Base-by-base conservation (phyloP, 2,329 filamentous ascomycete species). In the Endoconidiophora polonica region DNA sequence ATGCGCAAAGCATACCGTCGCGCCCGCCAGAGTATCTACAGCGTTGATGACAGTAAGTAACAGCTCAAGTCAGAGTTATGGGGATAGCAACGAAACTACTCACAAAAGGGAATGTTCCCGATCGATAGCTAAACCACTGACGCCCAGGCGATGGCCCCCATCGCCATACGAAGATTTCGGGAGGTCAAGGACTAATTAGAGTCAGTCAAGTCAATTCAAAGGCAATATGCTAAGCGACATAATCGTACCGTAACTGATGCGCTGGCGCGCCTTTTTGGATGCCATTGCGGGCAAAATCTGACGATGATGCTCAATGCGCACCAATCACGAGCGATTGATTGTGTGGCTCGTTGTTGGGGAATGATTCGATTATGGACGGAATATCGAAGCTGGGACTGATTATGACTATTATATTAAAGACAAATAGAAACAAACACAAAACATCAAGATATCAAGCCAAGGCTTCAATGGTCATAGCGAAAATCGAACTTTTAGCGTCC, bases 1-100 rank as follows among this genome's bases (percentile, higher is more conserved):
- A 98, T 54, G 90, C 86, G 68, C 91, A 98, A 57, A 98, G 82
- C 46, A 91, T 83, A 58, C 91, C 91, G 66, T 98, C 91, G 61
- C 91, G 82, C 54, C 91, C 91, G 57, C 86, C 91, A 43, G 91
- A 95, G 68, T 96, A 98, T 59, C 88, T 95, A 23, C 5, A 44
- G 16, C n/a, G 33, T 20, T 3, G 24, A 33, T 23, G 22, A 40
- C 16, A 43, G 46, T 26, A 44, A 48, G 57, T 54, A 23, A 38
- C 37, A 45, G 42, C 53, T 53, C 55, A 52, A 42, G 57, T 55
- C 6, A 44, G 50, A 51, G 56, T 48, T 56, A 54, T 52, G 43
- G 49, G 16, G 16, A 18, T 48, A n/a, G 4, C 53, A 46, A 54
- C 29, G 12, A 33, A 5, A 12, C 29, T 33, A 61, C 83, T 72